Percentiles rank a stretch among this genome's conserved stretches.
Conservation (phyloP, 768 basidiomycete genomes). For the Cystofilobasidium bisporidii region DNA sequence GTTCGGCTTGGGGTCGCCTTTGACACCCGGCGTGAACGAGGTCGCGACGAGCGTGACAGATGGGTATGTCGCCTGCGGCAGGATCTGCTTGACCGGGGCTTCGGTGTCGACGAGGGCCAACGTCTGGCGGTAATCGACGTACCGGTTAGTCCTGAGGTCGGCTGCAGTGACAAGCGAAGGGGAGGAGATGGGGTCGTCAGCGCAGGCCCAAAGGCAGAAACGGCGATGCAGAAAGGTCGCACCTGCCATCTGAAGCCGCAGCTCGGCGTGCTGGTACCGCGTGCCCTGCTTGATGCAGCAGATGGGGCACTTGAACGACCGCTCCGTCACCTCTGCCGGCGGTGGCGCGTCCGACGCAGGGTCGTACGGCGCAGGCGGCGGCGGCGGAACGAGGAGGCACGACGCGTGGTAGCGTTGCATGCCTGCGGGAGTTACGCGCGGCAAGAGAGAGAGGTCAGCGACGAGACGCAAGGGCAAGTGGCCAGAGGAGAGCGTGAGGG, state of each 20-base stretch:
- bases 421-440: slow-evolving; percentile 11
- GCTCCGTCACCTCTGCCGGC: slow-evolving; percentile 36
- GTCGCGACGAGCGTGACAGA: slow-evolving; percentile 5
- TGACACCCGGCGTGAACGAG: slow-evolving; percentile 11
- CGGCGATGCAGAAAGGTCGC: slow-evolving; percentile 36
- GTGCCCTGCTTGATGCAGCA: slow-evolving; percentile 67
- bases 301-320: slow-evolving; percentile 50
- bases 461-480: slow-evolving; percentile 19
- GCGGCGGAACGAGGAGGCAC: slow-evolving; percentile 48
- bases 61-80: not conserved
- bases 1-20: not conserved
- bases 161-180: not conserved
- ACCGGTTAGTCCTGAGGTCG: not conserved
- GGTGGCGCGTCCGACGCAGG: slow-evolving; percentile 36
- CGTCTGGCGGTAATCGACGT: slow-evolving; percentile 12
- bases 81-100: not conserved
- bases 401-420: slow-evolving; percentile 34
- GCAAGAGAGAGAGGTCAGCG: slow-evolving; percentile 31
- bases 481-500: too few species aligned
- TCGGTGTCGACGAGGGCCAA: not conserved
- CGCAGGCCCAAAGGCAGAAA: not conserved
- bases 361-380: slow-evolving; percentile 42
- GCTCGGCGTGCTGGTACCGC: slow-evolving; percentile 55
- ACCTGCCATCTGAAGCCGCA: slow-evolving; percentile 47
- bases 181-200: not conserved